Evolutionary conservation across 176 grass and related monocot species (phyloP), one percentile per base, ranked within the genome.

Genomic region (Hyparrhenia diplandra): DNA sequence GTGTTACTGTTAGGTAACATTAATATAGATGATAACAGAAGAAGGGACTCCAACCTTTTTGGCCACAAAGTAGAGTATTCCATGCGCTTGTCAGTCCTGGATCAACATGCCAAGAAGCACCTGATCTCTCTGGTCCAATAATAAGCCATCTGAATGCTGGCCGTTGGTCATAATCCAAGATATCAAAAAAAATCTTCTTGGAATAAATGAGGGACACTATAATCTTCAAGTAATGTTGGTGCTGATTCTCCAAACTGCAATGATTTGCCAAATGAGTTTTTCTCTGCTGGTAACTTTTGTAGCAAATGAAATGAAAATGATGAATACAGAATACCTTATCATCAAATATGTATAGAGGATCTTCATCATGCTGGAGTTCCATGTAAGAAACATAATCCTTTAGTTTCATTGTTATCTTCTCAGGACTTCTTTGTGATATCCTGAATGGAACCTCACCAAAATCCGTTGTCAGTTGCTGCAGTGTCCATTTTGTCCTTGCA

Each of bases 21-120:
- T 47, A 13, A 41, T 67, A 37, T 46, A 45, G 21, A 28, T 54
- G 21, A 28, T 54, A 41, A 72, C 78, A 64, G 16, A 64, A 49
- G 80, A 32, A 52, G 65, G 0, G 5, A 81, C 17, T 39, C 42
- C 5, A 55, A 98, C 96, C 96, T 98, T 95, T 98, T 98, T 37
- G 78, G 40, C 96, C 96, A 82, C 84, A 93, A 79, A 98, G 88
- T 85, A 98, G 96, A 81, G 96, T 98, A 54, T 98, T 98, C 96
- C 96, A 98, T 29, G 96, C 96, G 64, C 86, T 95, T 24, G 96
- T 98, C 31, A 98, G 70, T 47, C 92, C 92, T 75, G 96, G 96
- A 88, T 98, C 96, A 79, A 98, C 90, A 91, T 98, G 96, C 96
- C 96, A 98, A 75, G 96, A 98, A 63, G 96, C 96, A 87, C 96